Evolutionary conservation across 192 early-diverging fungal species (phyloP).

Genomic region (Coemansia sp.): DNA sequence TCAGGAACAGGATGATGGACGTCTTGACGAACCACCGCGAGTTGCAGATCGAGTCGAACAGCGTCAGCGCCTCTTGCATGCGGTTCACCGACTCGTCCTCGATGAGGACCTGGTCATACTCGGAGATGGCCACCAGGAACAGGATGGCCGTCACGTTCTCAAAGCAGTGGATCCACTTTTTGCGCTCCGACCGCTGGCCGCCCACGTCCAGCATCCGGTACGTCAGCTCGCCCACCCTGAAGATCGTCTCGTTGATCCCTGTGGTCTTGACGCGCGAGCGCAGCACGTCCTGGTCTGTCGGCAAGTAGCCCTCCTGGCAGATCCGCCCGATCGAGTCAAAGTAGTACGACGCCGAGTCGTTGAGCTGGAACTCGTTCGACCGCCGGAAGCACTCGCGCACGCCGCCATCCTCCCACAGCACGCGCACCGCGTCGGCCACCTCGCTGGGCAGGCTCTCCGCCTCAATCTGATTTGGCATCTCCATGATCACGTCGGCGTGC

Average conservation of each 20-base stretch:
- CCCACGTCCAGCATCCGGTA: constrained; percentile 98
- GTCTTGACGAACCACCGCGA: constrained; percentile 95
- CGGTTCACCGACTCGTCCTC: constrained; percentile 97
- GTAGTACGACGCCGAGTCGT: constrained; percentile 96
- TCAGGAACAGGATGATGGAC: constrained; percentile 97
- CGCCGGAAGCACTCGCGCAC: constrained; percentile 77
- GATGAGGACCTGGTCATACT: constrained; percentile 92
- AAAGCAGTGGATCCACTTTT: constrained; percentile 99
- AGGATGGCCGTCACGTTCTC: constrained; percentile 95
- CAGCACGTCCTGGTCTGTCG: constrained; percentile 94
- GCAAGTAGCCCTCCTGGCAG: constrained; percentile 69
- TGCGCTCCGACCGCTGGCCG: constrained; percentile 95
- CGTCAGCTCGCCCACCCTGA: constrained; percentile 84
- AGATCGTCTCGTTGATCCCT: constrained; percentile 92
- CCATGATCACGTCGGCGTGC: constrained; percentile 68
- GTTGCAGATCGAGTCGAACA: constrained; percentile 98
- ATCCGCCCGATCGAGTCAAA: constrained; percentile 93
- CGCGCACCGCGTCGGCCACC: constrained; percentile 70
- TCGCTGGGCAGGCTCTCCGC: constrained; percentile 77
- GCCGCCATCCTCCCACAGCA: constrained; percentile 79
- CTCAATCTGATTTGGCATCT: constrained; percentile 82
- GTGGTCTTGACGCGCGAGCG: constrained; percentile 96
- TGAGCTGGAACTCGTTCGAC: constrained; percentile 89
- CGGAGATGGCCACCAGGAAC: constrained; percentile 91
- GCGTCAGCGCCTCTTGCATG: constrained; percentile 91